Conservation (phyloP, 2,329 filamentous ascomycete genomes). For the Curvularia spicifera region DNA sequence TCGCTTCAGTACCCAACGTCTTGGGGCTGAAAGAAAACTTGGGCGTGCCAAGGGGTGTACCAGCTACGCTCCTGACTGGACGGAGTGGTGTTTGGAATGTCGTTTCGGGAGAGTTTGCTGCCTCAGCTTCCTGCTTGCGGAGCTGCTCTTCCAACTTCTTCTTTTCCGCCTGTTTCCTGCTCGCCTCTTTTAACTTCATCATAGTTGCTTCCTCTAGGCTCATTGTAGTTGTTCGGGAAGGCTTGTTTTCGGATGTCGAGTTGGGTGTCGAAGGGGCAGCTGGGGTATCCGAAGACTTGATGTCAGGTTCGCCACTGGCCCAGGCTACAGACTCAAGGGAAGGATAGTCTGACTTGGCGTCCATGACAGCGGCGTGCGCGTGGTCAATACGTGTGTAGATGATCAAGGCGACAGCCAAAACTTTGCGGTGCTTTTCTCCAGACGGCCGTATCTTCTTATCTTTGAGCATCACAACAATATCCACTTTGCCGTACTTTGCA, state of each 20-base stretch:
- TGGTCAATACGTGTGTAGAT: constrained; percentile 64
- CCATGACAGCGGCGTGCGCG: constrained; percentile 63
- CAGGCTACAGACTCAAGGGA: constrained; percentile 62
- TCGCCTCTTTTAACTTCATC: background rate
- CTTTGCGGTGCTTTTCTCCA: constrained; percentile 59
- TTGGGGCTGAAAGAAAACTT: constrained; percentile 54
- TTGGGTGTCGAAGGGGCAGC: constrained; percentile 42
- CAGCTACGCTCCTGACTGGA: constrained; percentile 23
- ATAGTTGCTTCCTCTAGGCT: background rate
- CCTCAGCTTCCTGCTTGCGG: constrained; percentile 46
- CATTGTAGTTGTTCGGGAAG: constrained; percentile 26
- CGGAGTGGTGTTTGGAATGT: constrained; percentile 40
- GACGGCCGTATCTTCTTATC: constrained; percentile 61
- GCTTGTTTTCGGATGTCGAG: constrained; percentile 32
- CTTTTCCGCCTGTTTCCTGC: background rate
- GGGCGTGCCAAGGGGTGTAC: constrained; percentile 41
- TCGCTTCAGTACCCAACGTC: constrained; percentile 47
- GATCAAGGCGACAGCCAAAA: constrained; percentile 61
- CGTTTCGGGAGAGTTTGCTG: background rate
- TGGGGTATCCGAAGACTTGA: constrained; percentile 33
- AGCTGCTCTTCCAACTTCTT: constrained; percentile 28
- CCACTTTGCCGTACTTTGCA: constrained; percentile 62
- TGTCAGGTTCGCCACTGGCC: constrained; percentile 62
- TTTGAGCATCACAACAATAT: constrained; percentile 61
- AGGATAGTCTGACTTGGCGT: constrained; percentile 57